Evolutionary conservation across 768 basidiomycete species (phyloP).

Genomic region (Rhodotorula graminis): DNA sequence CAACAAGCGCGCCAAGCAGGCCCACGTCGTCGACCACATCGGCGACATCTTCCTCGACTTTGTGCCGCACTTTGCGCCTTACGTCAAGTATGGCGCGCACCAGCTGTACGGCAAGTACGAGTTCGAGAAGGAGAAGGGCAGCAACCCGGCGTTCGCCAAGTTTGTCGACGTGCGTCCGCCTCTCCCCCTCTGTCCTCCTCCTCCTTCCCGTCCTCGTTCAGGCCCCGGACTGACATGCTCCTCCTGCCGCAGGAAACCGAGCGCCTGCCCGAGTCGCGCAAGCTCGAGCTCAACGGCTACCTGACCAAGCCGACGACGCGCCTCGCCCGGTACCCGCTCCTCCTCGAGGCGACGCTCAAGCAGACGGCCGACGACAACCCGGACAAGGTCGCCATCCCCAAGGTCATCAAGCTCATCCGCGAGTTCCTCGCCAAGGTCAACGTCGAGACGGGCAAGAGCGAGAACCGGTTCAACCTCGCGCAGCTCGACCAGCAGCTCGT

Average conservation of each 20-base stretch:
- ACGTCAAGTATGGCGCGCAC: slow-evolving; percentile 91
- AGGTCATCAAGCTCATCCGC: slow-evolving; percentile 69
- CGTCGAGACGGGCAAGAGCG: slow-evolving; percentile 85
- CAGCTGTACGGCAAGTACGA: slow-evolving; percentile 98
- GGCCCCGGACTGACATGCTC: neutral
- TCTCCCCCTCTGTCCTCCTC: neutral
- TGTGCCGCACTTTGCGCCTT: slow-evolving; percentile 83
- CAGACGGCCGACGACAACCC: slow-evolving; percentile 84
- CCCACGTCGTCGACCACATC: slow-evolving; percentile 84
- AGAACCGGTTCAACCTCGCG: slow-evolving; percentile 90
- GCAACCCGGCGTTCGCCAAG: slow-evolving; percentile 83
- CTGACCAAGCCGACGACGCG: slow-evolving; percentile 97
- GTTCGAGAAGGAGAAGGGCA: slow-evolving; percentile 96
- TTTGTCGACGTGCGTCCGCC: slow-evolving; percentile 83
- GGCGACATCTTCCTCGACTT: slow-evolving; percentile 84
- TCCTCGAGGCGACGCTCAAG: slow-evolving; percentile 86
- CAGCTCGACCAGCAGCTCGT: slow-evolving; percentile 88
- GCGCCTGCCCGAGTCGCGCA: slow-evolving; percentile 86
- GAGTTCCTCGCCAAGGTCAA: slow-evolving; percentile 86
- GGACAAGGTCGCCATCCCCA: slow-evolving; percentile 70
- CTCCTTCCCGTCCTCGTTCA: no score
- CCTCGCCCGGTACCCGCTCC: slow-evolving; percentile 88
- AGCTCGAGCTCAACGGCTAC: slow-evolving; percentile 95
- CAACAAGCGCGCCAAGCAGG: slow-evolving; percentile 89
- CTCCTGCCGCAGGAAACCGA: slow-evolving; percentile 63